Percentiles rank a stretch among this genome's conserved stretches.
These are phyloP conservation scores for Triticum turgidum DNA, from an alignment of 176 grass and related monocot species.

Conservation along the genomic window DNA sequence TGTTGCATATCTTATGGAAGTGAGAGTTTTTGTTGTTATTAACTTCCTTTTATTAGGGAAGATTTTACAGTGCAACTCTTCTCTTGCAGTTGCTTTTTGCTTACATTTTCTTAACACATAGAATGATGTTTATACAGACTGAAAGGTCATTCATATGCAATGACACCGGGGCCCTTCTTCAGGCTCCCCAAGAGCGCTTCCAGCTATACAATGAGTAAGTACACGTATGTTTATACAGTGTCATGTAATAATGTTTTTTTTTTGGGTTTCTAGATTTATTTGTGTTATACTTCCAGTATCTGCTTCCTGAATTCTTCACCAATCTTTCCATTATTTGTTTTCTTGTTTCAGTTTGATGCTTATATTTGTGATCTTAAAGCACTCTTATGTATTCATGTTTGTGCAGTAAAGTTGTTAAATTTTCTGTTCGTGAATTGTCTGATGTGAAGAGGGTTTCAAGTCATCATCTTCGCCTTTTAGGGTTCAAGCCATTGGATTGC, in stretches of 20 bases:
- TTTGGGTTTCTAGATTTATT: conserved; percentile 16
- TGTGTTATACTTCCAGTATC: background rate
- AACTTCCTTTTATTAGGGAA: conserved; percentile 3
- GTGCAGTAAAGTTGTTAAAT: conserved; percentile 69
- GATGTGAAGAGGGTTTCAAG: conserved; percentile 85
- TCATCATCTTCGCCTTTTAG: conserved; percentile 79
- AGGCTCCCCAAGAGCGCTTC: conserved; percentile 59
- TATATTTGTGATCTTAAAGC: conserved; percentile 28
- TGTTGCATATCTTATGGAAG: background rate
- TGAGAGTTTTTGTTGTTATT: background rate
- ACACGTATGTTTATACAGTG: background rate
- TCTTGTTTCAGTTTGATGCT: background rate
- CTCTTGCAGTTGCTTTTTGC: background rate
- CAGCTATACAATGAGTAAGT: conserved; percentile 90
- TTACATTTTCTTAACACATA: conserved; percentile 12
- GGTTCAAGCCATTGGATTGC: conserved; percentile 89
- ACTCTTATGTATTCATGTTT: conserved; percentile 11
- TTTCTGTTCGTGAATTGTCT: conserved; percentile 72
- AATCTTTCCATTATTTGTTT: background rate
- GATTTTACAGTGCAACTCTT: background rate
- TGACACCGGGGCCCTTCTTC: conserved; percentile 80
- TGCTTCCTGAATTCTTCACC: conserved; percentile 22
- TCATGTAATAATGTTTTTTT: background rate
- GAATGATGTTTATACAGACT: conserved; percentile 43
- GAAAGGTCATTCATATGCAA: conserved; percentile 90